Base-by-base conservation (phyloP, 352 stramenopile genomes). In the Achlya hypogyna region DNA sequence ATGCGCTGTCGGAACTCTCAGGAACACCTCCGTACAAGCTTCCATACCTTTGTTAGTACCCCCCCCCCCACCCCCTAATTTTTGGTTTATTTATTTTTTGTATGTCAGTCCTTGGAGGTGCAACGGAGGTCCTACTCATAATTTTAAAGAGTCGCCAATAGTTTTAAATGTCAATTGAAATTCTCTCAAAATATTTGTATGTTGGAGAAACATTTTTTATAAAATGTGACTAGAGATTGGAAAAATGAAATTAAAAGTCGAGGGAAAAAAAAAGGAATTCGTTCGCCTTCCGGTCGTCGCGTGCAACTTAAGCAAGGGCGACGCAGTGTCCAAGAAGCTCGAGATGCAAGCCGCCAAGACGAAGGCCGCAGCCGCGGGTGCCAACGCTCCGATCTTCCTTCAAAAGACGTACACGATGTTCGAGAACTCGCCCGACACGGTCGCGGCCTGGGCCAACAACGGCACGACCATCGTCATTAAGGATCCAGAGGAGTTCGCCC, bases 381-480 rank as follows among this genome's bases (percentile, higher is more conserved):
- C 25, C 49, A 56, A 56, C 31, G 49, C 49, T 12, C 83, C 91
- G 18, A 81, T 92, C 53, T 97, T 97, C 69, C 75, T 97, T 9
- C 84, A 95, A 60, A 97, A 97, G 77, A 97, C 90, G 23, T 97
- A 96, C 74, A 86, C 96, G 65, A 95, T 97, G 82, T 95, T 97
- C 65, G 87, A 96, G 73, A 93, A 84, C 69, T 95, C 86, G 47
- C 78, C 89, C 12, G 52, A 71, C 8, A 53, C 76, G 22, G 78
- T 96, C 29, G 89, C 88, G 29, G 81, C 75, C 62, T 97, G 90
- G 90, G 81, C 78, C 49, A 78, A 90, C 32, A 75, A 71, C 49
- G 90, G 89, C 10, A 73, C 82, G 31, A 96, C 86, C 63, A 96
- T 97, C 65, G 85, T 97, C 45, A 94, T 97, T 72, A 97, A 97